A percentile compares a stretch with the other conserved stretches of the same genome.
These are phyloP conservation scores for Aechmea fasciata DNA, from an alignment of 176 grass and related monocot species.

Conservation along the genomic window DNA sequence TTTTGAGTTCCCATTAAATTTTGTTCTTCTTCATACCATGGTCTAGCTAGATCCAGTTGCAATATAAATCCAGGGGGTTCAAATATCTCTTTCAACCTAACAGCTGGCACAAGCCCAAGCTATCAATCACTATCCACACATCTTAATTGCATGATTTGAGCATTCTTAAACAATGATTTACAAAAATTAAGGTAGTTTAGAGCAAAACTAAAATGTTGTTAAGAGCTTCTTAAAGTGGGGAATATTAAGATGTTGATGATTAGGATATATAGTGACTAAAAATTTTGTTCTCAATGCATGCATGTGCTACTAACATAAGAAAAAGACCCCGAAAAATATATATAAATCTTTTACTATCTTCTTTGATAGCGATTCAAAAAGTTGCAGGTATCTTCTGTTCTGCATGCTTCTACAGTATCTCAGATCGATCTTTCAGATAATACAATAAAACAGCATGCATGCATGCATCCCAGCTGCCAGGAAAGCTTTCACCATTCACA, in stretches of 20 bases:
- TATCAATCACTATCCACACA: neutral
- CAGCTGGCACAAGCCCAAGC: neutral
- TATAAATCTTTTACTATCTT: too few species aligned
- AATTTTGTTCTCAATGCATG: neutral
- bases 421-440: too few species aligned
- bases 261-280: neutral
- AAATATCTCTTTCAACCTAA: neutral
- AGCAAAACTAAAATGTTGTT: neutral
- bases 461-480: too few species aligned
- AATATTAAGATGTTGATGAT: neutral
- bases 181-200: constrained; percentile 3
- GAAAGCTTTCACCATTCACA: too few species aligned
- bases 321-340: neutral
- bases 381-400: too few species aligned
- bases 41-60: neutral
- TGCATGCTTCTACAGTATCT: too few species aligned
- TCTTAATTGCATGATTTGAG: neutral
- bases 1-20: neutral
- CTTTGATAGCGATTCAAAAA: too few species aligned
- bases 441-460: too few species aligned
- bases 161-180: neutral
- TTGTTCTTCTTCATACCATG: neutral
- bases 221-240: neutral
- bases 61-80: neutral
- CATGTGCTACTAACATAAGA: neutral